Evolutionary conservation across 306 rosid species (phyloP).

Genomic region (Canavalia gladiata): DNA sequence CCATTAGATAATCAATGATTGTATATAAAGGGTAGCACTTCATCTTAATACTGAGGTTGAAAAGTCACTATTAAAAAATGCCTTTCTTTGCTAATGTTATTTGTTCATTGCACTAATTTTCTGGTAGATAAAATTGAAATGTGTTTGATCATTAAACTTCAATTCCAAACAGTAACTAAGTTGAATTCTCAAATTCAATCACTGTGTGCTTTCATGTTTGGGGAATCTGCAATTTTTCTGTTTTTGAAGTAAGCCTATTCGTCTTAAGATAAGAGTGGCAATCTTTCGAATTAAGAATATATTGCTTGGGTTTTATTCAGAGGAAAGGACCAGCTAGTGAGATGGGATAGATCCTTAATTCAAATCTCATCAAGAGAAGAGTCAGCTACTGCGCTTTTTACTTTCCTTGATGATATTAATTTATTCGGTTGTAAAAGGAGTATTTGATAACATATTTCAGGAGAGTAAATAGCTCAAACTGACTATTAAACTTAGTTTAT

Average conservation of each 20-base stretch:
- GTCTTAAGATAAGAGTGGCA: background rate
- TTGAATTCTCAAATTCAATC: background rate
- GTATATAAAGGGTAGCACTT: background rate
- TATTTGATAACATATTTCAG: background rate
- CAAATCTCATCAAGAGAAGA: constrained; percentile 12
- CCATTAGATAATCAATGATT: constrained; percentile 25
- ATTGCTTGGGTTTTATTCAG: background rate
- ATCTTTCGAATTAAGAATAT: background rate
- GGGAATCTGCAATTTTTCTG: constrained; percentile 9
- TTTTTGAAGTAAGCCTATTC: background rate
- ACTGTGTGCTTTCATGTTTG: background rate
- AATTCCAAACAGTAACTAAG: background rate
- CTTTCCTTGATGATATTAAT: background rate
- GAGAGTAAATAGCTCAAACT: background rate
- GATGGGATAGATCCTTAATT: background rate
- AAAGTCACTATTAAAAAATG: background rate
- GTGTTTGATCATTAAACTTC: background rate
- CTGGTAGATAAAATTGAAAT: constrained; percentile 6
- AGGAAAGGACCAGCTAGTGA: constrained; percentile 2
- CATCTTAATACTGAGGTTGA: background rate
- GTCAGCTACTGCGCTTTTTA: background rate
- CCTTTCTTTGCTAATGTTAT: background rate
- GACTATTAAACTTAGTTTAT: background rate
- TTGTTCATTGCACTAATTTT: constrained; percentile 27
- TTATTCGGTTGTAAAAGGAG: background rate